phyloP scores from a whole-genome alignment of 129 eudicot species.

The Chrysanthemum seticuspe region DNA sequence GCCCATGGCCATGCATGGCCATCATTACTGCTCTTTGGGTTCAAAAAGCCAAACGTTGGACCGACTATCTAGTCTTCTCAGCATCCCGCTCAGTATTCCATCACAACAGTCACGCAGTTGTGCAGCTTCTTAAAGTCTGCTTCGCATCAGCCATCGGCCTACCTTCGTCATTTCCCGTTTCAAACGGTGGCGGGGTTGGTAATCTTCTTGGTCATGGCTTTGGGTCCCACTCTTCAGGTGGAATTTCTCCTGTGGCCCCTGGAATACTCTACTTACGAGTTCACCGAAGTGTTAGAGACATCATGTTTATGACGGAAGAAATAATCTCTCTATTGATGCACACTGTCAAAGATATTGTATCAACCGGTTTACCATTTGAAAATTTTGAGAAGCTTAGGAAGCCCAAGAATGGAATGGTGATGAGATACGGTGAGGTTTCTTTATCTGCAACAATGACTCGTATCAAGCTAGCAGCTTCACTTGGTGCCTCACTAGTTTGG shows the following conservation, averaged over 20 bases:
- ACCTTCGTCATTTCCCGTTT: conserved; percentile 42
- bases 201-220: conserved; percentile 90
- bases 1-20: conserved; percentile 99
- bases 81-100: conserved; percentile 92
- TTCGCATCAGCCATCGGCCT: conserved; percentile 72
- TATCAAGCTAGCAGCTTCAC: conserved; percentile 75
- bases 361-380: conserved; percentile 45
- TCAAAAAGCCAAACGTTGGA: conserved; percentile 97
- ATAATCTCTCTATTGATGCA: conserved; percentile 62
- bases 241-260: conserved; percentile 89
- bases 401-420: conserved; percentile 31
- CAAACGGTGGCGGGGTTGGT: conserved; percentile 77
- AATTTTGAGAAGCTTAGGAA: conserved; percentile 55
- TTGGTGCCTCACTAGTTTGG: conserved; percentile 89
- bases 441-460: conserved; percentile 76
- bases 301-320: conserved; percentile 70
- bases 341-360: conserved; percentile 68
- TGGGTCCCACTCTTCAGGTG: conserved; percentile 77
- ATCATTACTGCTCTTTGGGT: conserved; percentile 84
- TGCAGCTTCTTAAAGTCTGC: conserved; percentile 84
- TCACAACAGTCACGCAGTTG: conserved; percentile 76
- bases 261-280: conserved; percentile 88
- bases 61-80: conserved; percentile 78
- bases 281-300: conserved; percentile 64
- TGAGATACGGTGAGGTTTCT: conserved; percentile 83